Evolutionary conservation across 371 early-diverging fungal genomes (phyloP), one percentile per base, ranked within the genome.

Genomic region (Sporodiniella umbellata): DNA sequence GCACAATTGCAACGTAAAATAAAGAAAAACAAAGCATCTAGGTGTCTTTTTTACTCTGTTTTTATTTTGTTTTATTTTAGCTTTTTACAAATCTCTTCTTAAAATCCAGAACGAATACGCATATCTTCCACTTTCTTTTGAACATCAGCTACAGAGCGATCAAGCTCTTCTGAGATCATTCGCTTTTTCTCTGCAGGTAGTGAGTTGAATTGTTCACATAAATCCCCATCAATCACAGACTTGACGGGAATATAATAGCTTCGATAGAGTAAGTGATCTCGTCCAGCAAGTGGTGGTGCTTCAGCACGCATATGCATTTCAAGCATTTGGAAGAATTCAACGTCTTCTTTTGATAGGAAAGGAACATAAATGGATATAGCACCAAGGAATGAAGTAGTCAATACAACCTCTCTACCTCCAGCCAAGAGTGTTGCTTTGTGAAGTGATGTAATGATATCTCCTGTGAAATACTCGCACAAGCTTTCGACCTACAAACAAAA

Each of bases 41-140:
- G n/a, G n/a, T n/a, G n/a, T n/a, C n/a, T n/a, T n/a, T n/a, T n/a
- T n/a, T n/a, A n/a, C n/a, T n/a, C n/a, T n/a, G n/a, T n/a, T 35
- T 33, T 8, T 33, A 11, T 35, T 35, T 35, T 35, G 5, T 35
- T 14, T 35, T 35, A 35, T 35, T 35, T 35, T 14, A n/a, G 8
- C 15, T 35, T 35, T 35, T 11, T 35, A 35, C 35, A 35, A 35
- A 35, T 14, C n/a, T 15, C 14, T 46, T 47, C 14, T 64, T 75
- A 80, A 45, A 77, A 77, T 26, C 79, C 80, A 42, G 76, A 76
- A 45, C 80, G 62, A 7, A 75, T 65, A 54, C 90, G 78, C 74
- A 92, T 85, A 60, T 92, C 92, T 53, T 98, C 96, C 53, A 98
- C 76, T 72, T 95, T 95, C 77, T 94, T 95, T 42, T 82, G 72